A percentile compares a stretch with the other conserved stretches of the same genome.
Conservation (phyloP, 2,329 filamentous ascomycete species). For the Ophiostoma australiae region DNA sequence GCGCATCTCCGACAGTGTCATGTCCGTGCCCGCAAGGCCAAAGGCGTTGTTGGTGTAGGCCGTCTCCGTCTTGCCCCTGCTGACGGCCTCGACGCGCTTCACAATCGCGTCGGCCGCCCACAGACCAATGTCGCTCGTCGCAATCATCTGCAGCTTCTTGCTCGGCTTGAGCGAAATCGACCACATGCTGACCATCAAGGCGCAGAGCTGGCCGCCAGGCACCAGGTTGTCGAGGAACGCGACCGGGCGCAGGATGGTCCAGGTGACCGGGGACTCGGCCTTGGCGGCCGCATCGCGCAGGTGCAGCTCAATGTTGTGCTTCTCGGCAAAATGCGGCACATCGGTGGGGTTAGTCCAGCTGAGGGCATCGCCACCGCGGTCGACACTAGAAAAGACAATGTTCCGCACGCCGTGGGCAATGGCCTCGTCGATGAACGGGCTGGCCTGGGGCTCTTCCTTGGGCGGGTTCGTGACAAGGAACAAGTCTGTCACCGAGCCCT, state of each 20-base stretch:
- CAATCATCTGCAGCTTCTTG: constrained; percentile 37
- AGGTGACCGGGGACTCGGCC: constrained; percentile 26
- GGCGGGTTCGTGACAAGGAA: constrained; percentile 36
- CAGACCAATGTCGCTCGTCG: constrained; percentile 38
- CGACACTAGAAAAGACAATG: constrained; percentile 34
- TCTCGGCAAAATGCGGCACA: constrained; percentile 36
- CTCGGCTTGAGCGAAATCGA: constrained; percentile 29
- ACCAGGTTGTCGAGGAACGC: constrained; percentile 41
- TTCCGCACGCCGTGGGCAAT: constrained; percentile 33
- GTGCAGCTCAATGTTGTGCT: constrained; percentile 57
- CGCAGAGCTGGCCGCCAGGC: constrained; percentile 30
- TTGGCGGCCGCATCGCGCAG: constrained; percentile 39
- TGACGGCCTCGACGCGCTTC: constrained; percentile 25
- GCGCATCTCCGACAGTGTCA: constrained; percentile 35
- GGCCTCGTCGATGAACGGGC: constrained; percentile 36
- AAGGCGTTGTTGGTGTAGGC: constrained; percentile 34
- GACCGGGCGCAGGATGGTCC: constrained; percentile 39
- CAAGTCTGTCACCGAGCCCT: constrained; percentile 32
- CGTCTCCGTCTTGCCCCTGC: constrained; percentile 29
- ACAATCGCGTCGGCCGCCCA: constrained; percentile 34
- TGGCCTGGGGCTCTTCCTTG: constrained; percentile 36
- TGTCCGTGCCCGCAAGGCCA: constrained; percentile 35
- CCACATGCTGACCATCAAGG: constrained; percentile 35
- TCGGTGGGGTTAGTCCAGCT: constrained; percentile 32
- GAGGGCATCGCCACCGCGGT: constrained; percentile 33